These are phyloP conservation scores for Austroboletus niveus DNA, from an alignment of 1,284 basidiomycete species.

Conservation along the genomic window DNA sequence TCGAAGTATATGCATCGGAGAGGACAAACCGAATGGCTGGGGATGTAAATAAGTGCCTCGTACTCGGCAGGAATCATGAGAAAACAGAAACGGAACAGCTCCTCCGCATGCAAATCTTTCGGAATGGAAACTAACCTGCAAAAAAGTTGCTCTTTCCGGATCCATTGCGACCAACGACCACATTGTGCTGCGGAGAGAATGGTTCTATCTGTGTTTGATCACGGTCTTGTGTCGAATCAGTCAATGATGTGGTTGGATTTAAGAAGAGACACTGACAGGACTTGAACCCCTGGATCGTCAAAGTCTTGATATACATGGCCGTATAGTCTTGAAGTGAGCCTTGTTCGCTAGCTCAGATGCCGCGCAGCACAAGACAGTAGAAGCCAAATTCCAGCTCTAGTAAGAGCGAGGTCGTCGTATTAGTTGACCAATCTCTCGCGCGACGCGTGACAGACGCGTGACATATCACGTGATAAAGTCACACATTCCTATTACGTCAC, in stretches of 20 bases:
- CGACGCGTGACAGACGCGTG: slow-evolving; percentile 22
- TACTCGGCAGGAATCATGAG: background rate
- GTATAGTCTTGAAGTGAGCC: background rate
- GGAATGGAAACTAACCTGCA: slow-evolving; percentile 51
- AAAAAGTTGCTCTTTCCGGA: slow-evolving; percentile 98
- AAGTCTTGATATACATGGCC: slow-evolving; percentile 83
- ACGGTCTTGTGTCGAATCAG: slow-evolving; percentile 48
- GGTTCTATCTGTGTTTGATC: slow-evolving; percentile 84
- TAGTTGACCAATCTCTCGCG: background rate
- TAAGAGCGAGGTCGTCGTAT: background rate
- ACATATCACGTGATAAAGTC: slow-evolving; percentile 18
- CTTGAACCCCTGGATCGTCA: slow-evolving; percentile 97
- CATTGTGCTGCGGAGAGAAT: slow-evolving; percentile 85
- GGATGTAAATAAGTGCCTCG: slow-evolving; percentile 7
- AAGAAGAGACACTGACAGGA: slow-evolving; percentile 59
- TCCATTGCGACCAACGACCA: slow-evolving; percentile 93
- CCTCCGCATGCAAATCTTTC: background rate
- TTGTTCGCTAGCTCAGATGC: background rate
- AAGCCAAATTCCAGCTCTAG: background rate
- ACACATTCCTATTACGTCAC: slow-evolving; percentile 15
- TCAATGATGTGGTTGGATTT: slow-evolving; percentile 1
- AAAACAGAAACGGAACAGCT: background rate
- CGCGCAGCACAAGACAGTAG: background rate
- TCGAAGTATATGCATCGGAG: slow-evolving; percentile 95
- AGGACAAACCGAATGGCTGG: slow-evolving; percentile 95